These are phyloP conservation scores for Curvularia sp. DNA, from an alignment of 2,329 filamentous ascomycete species.

Conservation along the genomic window DNA sequence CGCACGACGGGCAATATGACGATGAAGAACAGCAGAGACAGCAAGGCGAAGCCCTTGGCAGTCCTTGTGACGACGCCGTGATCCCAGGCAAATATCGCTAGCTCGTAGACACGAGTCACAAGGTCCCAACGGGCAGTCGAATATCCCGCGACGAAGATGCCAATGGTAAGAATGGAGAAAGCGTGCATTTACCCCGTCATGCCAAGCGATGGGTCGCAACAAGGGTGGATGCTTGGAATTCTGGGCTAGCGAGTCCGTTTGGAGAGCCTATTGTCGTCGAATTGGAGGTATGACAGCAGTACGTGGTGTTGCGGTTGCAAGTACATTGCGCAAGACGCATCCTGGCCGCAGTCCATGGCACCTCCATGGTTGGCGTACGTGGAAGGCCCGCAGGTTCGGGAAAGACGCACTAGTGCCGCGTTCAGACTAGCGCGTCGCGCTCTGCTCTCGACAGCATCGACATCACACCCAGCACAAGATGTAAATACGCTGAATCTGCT, in stretches of 20 bases:
- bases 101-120: conserved; percentile 93
- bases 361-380: conserved; percentile 16
- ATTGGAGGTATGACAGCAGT: conserved; percentile 5
- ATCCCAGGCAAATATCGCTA: conserved; percentile 97
- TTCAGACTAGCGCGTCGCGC: conserved; percentile 10
- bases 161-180: conserved; percentile 92
- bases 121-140: conserved; percentile 99
- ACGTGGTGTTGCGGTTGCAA: conserved; percentile 18
- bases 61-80: conserved; percentile 93
- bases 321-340: conserved; percentile 26
- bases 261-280: background rate
- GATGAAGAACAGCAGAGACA: conserved; percentile 84
- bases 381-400: conserved; percentile 15
- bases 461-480: conserved; percentile 2
- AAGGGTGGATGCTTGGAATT: background rate
- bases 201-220: conserved; percentile 24
- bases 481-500: conserved; percentile 1
- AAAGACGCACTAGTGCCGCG: conserved; percentile 10
- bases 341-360: conserved; percentile 7
- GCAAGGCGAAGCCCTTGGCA: conserved; percentile 80
- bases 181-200: conserved; percentile 79
- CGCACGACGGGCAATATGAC: conserved; percentile 84
- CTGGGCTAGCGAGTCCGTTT: conserved; percentile 2
- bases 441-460: conserved; percentile 8
- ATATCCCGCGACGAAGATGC: conserved; percentile 99